Base-by-base conservation (phyloP, 352 stramenopile species). In the Phytopythium montanum region DNA sequence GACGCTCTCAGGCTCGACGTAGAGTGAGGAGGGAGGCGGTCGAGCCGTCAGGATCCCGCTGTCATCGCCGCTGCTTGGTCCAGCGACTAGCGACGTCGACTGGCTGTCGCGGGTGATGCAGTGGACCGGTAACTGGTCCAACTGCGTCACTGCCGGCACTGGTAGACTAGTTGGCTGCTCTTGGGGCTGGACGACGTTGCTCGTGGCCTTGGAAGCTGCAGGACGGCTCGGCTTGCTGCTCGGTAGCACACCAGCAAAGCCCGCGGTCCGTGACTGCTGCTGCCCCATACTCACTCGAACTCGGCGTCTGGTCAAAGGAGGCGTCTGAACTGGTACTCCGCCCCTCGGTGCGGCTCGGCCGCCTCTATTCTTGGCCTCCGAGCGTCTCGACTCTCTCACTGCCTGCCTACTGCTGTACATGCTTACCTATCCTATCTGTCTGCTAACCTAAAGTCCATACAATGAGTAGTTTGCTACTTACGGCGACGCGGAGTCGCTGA, bases 1-100 rank as follows among this genome's bases (percentile, higher is more conserved):
- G n/a, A 88, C 80, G 41, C 80, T 90, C 44, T 90, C 80, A 4
- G 80, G 76, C 19, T 83, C 58, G 10, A 65, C 21, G 54, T 84
- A 82, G 3, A 36, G 51, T n/a, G n/a, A n/a, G 12, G 64, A 63
- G n/a, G 18, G 5, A 28, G 48, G 16, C 48, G 48, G 28, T 19
- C 18, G 9, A 5, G 48, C n/a, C 5, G 28, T 26, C 7, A 25
- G 13, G 21, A 21, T 16, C 5, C 23, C 44, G 44, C 44, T 13
- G 23, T 18, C 44, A 13, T 33, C 23, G 3, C 4, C 44, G 4
- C 18, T 16, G 3, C 0, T 13, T 4, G 23, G 44, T 16, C 23
- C 9, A 31, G 44, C 12, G 21, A 6, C 18, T 25, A 31, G 4
- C 5, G 44, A 28, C 1, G 23, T 14, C 18, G 23, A 2, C 23